phyloP scores from a whole-genome alignment of 2,329 filamentous ascomycete species.

The Aspergillus tubingensis region DNA sequence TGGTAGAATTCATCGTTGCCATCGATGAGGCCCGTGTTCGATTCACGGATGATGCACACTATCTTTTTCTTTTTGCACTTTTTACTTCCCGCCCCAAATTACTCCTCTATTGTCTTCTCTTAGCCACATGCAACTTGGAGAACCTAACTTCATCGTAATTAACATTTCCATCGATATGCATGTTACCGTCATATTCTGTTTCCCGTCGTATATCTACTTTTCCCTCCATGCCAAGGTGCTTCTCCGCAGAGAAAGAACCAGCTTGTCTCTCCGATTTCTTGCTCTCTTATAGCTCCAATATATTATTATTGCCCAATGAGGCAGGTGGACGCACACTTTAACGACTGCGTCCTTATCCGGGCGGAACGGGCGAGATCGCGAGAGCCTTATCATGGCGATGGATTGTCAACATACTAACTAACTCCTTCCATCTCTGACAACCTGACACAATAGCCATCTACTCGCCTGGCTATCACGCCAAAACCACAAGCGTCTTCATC shows the following conservation, averaged over 20 bases:
- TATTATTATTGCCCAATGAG: background rate
- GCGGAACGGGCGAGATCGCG: too few species aligned
- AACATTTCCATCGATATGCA: background rate
- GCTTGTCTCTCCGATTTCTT: background rate
- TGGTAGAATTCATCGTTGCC: conserved; percentile 50
- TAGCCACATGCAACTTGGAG: too few species aligned
- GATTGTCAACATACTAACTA: too few species aligned
- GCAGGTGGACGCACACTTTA: background rate
- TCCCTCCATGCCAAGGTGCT: background rate
- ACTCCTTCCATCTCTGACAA: too few species aligned
- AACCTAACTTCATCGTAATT: too few species aligned
- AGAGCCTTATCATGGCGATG: too few species aligned
- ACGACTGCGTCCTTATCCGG: too few species aligned
- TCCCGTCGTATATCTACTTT: background rate
- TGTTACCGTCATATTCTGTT: background rate
- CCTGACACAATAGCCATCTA: too few species aligned
- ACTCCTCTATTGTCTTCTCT: background rate
- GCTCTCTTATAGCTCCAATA: background rate
- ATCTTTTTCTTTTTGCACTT: background rate
- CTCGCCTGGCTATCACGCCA: too few species aligned
- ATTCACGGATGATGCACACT: conserved; percentile 49
- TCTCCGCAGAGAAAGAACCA: background rate
- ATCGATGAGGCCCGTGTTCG: conserved; percentile 51
- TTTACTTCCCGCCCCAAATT: background rate
- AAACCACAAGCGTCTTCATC: too few species aligned